Conservation (phyloP, 1,284 basidiomycete genomes). For the Naganishia albida region DNA sequence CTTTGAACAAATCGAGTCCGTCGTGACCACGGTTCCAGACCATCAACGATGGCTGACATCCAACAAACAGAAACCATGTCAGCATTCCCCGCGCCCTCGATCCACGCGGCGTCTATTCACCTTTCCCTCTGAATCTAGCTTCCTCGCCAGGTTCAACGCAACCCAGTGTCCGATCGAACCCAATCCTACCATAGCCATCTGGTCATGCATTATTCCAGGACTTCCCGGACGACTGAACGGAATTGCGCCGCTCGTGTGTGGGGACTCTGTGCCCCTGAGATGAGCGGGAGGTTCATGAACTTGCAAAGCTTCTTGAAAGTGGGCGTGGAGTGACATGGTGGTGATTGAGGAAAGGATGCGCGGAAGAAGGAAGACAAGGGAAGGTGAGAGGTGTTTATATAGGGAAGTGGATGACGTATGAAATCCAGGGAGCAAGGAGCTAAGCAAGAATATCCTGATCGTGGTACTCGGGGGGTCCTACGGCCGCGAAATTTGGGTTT, state of each 20-base stretch:
- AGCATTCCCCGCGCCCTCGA: constrained; percentile 17
- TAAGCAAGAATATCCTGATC: too few species aligned
- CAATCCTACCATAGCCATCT: constrained; percentile 52
- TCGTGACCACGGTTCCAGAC: constrained; percentile 52
- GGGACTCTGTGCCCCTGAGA: constrained; percentile 18
- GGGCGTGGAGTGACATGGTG: constrained; percentile 36
- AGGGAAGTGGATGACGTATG: too few species aligned
- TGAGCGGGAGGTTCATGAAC: constrained; percentile 37
- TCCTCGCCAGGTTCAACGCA: constrained; percentile 51
- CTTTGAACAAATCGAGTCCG: constrained; percentile 45
- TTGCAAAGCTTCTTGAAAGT: constrained; percentile 35
- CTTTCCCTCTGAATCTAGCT: constrained; percentile 34
- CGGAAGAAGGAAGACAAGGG: too few species aligned
- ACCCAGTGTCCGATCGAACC: constrained; percentile 49
- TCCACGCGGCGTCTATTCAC: constrained; percentile 30
- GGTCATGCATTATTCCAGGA: constrained; percentile 47
- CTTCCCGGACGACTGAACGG: constrained; percentile 52
- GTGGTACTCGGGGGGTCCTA: too few species aligned
- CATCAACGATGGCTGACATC: constrained; percentile 45
- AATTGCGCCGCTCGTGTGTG: constrained; percentile 38
- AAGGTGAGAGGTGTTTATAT: too few species aligned
- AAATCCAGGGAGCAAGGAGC: too few species aligned
- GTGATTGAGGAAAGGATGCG: too few species aligned
- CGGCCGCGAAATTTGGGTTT: too few species aligned
- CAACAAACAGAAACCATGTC: background rate